phyloP scores from a whole-genome alignment of 139 green algal species.

The Raphidocelis subcapitata region DNA sequence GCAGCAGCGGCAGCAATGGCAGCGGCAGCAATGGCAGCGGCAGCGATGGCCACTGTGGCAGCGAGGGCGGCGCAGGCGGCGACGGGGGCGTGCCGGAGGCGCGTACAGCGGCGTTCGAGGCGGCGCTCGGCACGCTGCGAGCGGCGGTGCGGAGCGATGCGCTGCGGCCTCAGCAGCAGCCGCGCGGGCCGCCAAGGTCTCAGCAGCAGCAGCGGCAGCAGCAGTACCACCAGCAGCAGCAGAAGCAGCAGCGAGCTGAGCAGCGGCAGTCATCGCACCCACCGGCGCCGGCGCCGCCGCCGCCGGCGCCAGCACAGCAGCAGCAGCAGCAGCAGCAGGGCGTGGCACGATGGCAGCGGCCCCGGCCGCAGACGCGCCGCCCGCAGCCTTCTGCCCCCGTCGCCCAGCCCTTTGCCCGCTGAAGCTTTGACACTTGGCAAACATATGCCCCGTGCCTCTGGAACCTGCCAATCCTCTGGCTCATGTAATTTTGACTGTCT shows the following conservation, averaged over 20 bases:
- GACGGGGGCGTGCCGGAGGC: too few species aligned
- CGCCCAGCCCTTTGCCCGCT: background rate
- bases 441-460: background rate
- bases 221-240: constrained; percentile 14
- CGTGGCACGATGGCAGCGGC: background rate
- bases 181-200: background rate
- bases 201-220: background rate
- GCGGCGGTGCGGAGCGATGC: background rate
- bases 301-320: background rate
- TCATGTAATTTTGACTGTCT: too few species aligned
- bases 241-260: background rate
- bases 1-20: background rate
- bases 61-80: background rate
- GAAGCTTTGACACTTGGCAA: background rate
- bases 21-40: background rate
- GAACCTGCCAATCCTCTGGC: too few species aligned
- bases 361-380: background rate
- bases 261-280: background rate
- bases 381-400: background rate
- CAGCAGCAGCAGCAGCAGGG: background rate
- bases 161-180: background rate
- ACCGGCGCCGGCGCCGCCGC: too few species aligned
- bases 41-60: background rate
- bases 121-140: background rate
- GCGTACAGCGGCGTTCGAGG: too few species aligned